phyloP scores from a whole-genome alignment of 495 filamentous ascomycete species.

The Neurospora intermedia region DNA sequence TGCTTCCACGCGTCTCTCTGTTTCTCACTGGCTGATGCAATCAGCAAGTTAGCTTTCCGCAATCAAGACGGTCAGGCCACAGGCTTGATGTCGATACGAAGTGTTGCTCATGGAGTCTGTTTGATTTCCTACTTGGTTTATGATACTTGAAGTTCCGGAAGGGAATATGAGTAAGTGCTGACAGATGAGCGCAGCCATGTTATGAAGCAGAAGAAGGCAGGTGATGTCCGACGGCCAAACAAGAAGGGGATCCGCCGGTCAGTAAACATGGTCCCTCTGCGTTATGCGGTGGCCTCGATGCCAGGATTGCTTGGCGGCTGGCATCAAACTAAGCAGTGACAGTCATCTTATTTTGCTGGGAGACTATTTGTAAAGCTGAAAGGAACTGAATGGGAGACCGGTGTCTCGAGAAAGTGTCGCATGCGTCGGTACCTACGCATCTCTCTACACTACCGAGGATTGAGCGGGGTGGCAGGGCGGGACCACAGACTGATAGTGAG shows the following conservation, averaged over 20 bases:
- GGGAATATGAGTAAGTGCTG: not conserved
- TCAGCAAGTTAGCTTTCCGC: not conserved
- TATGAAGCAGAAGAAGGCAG: not conserved
- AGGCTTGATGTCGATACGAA: not conserved
- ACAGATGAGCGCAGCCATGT: not conserved
- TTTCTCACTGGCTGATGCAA: not conserved
- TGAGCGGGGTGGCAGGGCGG: not conserved
- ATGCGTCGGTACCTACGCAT: not conserved
- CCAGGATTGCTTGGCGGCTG: not conserved
- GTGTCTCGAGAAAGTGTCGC: not conserved
- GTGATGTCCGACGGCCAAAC: not conserved
- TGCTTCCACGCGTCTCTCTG: not conserved
- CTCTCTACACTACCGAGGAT: not conserved
- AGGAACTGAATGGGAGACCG: not conserved
- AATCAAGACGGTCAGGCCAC: not conserved
- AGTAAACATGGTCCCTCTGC: not conserved
- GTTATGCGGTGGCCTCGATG: not conserved
- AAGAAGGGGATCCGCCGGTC: not conserved
- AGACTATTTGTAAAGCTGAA: not conserved
- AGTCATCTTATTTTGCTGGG: not conserved
- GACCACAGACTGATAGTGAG: not conserved
- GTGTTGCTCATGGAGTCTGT: not conserved
- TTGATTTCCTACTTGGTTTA: not conserved
- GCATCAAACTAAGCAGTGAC: not conserved
- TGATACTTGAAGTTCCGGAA: not conserved